These are phyloP conservation scores for Scutellaria galericulata DNA, from an alignment of 257 asterid genomes.

Conservation along the genomic window DNA sequence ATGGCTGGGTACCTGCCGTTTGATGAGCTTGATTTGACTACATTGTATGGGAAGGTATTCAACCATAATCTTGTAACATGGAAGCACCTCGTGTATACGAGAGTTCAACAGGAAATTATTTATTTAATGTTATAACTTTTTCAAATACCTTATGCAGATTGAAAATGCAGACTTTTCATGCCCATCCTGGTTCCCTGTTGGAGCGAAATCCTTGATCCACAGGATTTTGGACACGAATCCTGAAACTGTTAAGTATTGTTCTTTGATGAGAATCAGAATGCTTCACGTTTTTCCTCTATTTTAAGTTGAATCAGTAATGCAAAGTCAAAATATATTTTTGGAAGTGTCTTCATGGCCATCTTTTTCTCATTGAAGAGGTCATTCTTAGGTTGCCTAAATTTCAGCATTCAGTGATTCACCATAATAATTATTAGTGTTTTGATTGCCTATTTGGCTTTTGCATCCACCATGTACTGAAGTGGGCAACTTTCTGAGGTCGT, in stretches of 20 bases:
- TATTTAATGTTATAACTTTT: constrained; percentile 14
- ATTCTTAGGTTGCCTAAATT: constrained; percentile 10
- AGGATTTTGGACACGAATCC: constrained; percentile 88
- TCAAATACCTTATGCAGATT: constrained; percentile 62
- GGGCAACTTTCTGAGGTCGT: constrained; percentile 24
- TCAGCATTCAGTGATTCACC: constrained; percentile 7
- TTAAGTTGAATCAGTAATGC: not conserved
- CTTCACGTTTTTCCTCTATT: constrained; percentile 2
- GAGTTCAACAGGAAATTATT: constrained; percentile 19
- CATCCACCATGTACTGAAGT: not conserved
- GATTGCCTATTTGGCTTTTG: constrained; percentile 19
- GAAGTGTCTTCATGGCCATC: constrained; percentile 9
- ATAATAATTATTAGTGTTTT: constrained; percentile 7
- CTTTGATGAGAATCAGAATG: constrained; percentile 7
- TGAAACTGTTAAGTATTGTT: constrained; percentile 61
- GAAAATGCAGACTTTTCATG: constrained; percentile 88
- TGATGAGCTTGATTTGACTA: constrained; percentile 95
- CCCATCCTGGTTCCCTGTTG: constrained; percentile 95
- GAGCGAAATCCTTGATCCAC: constrained; percentile 89
- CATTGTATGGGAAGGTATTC: constrained; percentile 89
- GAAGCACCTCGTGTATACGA: constrained; percentile 20
- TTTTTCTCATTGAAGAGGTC: not conserved
- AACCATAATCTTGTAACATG: constrained; percentile 20
- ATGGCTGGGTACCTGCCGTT: constrained; percentile 98
- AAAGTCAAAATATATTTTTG: constrained; percentile 7